These are phyloP conservation scores for Cyberlindnera suaveolens DNA, from an alignment of 805 yeast genomes.

Conservation along the genomic window DNA sequence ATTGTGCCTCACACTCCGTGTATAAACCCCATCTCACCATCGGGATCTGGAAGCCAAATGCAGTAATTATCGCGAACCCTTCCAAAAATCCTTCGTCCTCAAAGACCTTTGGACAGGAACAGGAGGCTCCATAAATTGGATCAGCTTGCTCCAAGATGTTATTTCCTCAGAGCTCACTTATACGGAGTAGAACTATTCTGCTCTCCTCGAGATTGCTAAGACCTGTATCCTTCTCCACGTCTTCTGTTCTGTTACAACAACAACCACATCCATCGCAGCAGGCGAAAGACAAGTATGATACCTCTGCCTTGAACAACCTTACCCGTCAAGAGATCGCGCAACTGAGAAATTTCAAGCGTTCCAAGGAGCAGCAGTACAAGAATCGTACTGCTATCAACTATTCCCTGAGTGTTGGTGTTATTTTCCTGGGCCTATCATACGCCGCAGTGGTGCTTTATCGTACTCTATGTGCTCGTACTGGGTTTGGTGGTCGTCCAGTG, in stretches of 20 bases:
- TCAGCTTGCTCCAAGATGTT: too few species aligned
- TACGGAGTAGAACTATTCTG: too few species aligned
- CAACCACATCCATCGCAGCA: conserved; percentile 1
- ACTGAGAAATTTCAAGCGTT: conserved; percentile 18
- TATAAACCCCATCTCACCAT: too few species aligned
- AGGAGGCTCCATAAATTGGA: too few species aligned
- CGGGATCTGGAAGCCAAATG: too few species aligned
- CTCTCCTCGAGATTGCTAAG: too few species aligned
- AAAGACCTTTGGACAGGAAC: too few species aligned
- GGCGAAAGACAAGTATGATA: conserved; percentile 2
- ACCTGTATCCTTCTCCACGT: not conserved
- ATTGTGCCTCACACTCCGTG: not conserved
- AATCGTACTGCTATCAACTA: conserved; percentile 53
- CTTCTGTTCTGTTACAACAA: conserved; percentile 2
- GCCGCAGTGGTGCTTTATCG: conserved; percentile 91
- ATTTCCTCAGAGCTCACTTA: too few species aligned
- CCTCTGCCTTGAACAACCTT: conserved; percentile 12
- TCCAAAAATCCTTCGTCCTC: too few species aligned
- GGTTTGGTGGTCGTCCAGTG: conserved; percentile 93
- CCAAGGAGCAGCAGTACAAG: conserved; percentile 13
- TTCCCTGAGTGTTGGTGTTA: conserved; percentile 58
- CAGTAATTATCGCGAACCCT: too few species aligned
- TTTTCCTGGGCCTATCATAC: conserved; percentile 73
- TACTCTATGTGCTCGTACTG: conserved; percentile 88
- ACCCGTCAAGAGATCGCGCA: conserved; percentile 21